phyloP scores from a whole-genome alignment of 148 eudicot genomes.

The Pouteria glomerata region DNA sequence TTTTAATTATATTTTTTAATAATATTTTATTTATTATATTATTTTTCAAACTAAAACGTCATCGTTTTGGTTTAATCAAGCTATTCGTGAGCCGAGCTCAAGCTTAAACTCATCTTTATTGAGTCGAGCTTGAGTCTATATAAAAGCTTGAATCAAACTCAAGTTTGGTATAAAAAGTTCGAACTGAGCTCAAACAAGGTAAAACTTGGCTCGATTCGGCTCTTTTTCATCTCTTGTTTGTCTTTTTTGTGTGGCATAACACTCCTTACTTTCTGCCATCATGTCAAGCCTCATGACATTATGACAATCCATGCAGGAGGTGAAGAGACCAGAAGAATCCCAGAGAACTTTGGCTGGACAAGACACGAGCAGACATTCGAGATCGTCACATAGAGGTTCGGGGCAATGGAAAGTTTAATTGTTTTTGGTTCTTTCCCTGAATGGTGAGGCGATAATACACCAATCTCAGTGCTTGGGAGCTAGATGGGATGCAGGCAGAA shows the following conservation, averaged over 20 bases:
- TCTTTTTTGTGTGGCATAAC: neutral
- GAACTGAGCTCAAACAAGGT: too few relatives aligned
- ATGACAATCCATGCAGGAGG: slow-evolving; percentile 13
- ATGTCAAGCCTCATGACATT: neutral
- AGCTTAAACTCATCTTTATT: too few relatives aligned
- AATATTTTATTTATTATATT: too few relatives aligned
- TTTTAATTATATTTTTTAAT: too few relatives aligned
- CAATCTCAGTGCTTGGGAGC: slow-evolving; percentile 18
- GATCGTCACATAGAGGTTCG: slow-evolving; percentile 39
- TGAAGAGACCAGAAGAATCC: slow-evolving; percentile 48
- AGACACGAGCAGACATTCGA: slow-evolving; percentile 42
- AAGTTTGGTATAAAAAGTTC: too few relatives aligned
- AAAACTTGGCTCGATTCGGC: too few relatives aligned
- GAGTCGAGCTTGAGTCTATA: too few relatives aligned
- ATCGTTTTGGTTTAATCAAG: too few relatives aligned
- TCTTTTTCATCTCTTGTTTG: neutral
- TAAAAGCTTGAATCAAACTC: too few relatives aligned
- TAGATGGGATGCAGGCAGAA: slow-evolving; percentile 27
- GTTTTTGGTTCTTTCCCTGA: slow-evolving; percentile 19
- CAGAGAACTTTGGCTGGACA: slow-evolving; percentile 23
- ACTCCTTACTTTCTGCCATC: neutral
- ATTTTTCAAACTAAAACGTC: too few relatives aligned
- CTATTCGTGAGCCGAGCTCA: too few relatives aligned
- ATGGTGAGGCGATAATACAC: slow-evolving; percentile 12
- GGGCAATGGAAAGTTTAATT: slow-evolving; percentile 53